Evolutionary conservation across 495 filamentous ascomycete genomes (phyloP), one percentile per base, ranked within the genome.

Genomic region (Penicillium robsamsonii): DNA sequence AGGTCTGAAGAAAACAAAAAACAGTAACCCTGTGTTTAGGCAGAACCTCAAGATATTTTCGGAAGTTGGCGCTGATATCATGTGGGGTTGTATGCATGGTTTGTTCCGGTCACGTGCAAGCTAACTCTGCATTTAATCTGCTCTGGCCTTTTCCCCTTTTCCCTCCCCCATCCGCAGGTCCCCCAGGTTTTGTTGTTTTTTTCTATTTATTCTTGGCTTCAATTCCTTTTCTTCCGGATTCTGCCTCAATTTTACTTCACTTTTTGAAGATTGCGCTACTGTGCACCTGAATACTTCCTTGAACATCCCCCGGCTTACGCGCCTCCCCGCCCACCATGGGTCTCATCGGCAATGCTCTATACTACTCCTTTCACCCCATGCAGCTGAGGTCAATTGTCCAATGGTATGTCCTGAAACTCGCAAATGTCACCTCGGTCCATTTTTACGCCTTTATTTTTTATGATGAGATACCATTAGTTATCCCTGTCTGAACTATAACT

Each of bases 401-500:
- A 90, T 98, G 94, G 94, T 96, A 78, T 68, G 31, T 56, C 10
- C 46, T 33, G 25, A 40, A 30, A 9, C 43, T 37, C 37, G 17
- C 10, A 10, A 10, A 2, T 33, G 15, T 25, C 15, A 8, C 22
- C 47, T 48, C 18, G 35, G 17, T 18, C 46, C 50, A 43, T 18
- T 8, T 41, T 52, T 20, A 18, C 13, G 51, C 40, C 60, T 53
- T 15, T 53, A 41, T 58, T 61, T 76, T 69, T 60, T 65, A 86
- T 90, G 91, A 96, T 95, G 91, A 95, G 81, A 80, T 77, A 77
- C 72, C 82, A 83, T 66, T 88, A 96, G 92, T 97, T 97, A 97
- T 97, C 92, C 92, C 92, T 97, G 90, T 87, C 92, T 93, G 90
- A 97, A 95, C 73, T 79, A 75, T 41, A 67, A 52, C 78, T 87